phyloP scores from a whole-genome alignment of 768 basidiomycete genomes.

The Mycena galericulata region DNA sequence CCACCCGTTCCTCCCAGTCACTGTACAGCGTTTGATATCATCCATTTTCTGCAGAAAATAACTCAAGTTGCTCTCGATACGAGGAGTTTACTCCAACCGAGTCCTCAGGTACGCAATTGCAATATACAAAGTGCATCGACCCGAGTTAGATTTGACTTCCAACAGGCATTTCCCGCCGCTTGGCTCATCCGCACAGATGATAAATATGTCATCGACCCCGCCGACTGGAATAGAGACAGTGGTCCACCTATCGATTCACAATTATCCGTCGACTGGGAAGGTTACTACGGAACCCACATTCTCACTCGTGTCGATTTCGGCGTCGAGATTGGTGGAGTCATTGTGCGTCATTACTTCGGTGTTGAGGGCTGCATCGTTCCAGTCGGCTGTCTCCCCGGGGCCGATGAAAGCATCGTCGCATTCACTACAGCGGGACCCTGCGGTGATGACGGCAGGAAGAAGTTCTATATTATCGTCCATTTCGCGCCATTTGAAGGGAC shows the following conservation, averaged over 20 bases:
- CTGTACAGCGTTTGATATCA: no score
- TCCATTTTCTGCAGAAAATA: no score
- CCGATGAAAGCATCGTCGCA: not conserved
- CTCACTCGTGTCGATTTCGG: not conserved
- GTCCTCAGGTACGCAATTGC: no score
- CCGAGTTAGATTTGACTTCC: no score
- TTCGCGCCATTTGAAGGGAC: not conserved
- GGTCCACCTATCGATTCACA: not conserved
- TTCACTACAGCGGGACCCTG: not conserved
- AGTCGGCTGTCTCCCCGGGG: not conserved
- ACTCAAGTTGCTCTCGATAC: no score
- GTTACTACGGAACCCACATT: not conserved
- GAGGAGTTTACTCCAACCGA: no score
- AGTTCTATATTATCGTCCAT: not conserved
- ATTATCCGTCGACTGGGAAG: not conserved
- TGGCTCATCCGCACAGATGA: not conserved
- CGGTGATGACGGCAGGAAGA: not conserved
- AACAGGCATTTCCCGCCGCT: not conserved
- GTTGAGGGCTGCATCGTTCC: not conserved
- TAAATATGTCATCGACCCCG: slow-evolving; percentile 1
- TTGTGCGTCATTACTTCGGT: not conserved
- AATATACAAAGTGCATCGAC: no score
- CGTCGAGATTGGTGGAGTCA: not conserved
- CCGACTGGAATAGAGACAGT: not conserved
- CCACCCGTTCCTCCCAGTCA: no score